Evolutionary conservation across 192 early-diverging fungal genomes (phyloP), one percentile per base, ranked within the genome.

Genomic region (Coemansia biformis): DNA sequence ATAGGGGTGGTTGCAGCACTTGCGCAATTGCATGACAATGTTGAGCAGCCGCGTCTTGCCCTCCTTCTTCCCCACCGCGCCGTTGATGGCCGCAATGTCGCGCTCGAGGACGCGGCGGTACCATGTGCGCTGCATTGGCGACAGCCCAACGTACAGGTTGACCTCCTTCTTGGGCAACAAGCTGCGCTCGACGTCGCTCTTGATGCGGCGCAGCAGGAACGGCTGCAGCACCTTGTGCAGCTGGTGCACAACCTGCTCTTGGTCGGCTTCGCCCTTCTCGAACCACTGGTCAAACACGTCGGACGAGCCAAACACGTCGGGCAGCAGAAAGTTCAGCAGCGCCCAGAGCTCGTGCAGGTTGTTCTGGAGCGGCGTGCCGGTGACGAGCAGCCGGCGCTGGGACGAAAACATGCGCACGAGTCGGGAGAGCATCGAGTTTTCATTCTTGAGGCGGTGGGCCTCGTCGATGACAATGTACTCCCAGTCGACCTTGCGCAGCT

Each of bases 311-410:
- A 99, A 96, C 19, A 99, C 88, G 59, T 99, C 96, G 4, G 96
- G 96, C 22, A 99, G 69, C 62, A 99, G 63, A 59, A 99, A 99
- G 67, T 99, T 96, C 8, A 99, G 79, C 48, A 99, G 71, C 13
- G 93, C 91, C 96, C 96, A 99, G n/a, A 99, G 78, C 69, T 99
- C 96, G 57, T 96, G 92, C 10, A 98, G 76, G 46, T 96, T 93
- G 81, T 99, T 99, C 59, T 96, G 93, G 23, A 98, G 81, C 14
- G 94, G 94, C 1, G 94, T 98, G 50, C 94, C 94, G 0, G 94
- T 95, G 14, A 98, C 85, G 30, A 98, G 66, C 38, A 99, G 78
- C 24, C 96, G 82, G 50, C 92, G 87, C 38, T 85, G 79, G 23
- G 92, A 90, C 26, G 82, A 76, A 60, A 99, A 87, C 39, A 87